These are phyloP conservation scores for Cardamine chenopodiifolia DNA, from an alignment of 345 rosid species.

Conservation along the genomic window DNA sequence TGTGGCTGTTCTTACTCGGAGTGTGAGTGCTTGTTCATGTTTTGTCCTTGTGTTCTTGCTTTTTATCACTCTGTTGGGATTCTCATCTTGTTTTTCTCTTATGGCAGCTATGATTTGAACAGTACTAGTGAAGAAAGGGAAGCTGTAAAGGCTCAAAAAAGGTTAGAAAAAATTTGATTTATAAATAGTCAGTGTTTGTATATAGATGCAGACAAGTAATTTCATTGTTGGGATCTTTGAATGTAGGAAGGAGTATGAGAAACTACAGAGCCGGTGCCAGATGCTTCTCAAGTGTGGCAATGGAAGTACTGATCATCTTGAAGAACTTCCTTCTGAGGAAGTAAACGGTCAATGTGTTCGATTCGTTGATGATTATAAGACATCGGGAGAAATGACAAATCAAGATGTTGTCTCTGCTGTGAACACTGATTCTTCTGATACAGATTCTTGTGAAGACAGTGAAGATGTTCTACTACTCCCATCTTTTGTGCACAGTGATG, in stretches of 20 bases:
- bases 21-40: conserved; percentile 64
- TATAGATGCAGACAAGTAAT: not conserved
- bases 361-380: conserved; percentile 50
- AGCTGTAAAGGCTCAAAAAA: conserved; percentile 55
- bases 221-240: conserved; percentile 24
- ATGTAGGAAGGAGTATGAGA: conserved; percentile 88
- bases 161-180: conserved; percentile 46
- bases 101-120: conserved; percentile 76
- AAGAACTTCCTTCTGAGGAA: conserved; percentile 67
- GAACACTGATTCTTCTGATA: conserved; percentile 81
- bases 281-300: conserved; percentile 51
- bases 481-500: conserved; percentile 54
- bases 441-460: conserved; percentile 77
- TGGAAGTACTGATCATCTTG: conserved; percentile 58
- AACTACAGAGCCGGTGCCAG: conserved; percentile 70
- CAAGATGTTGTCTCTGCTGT: conserved; percentile 58
- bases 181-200: not conserved
- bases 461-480: conserved; percentile 62
- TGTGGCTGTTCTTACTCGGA: conserved; percentile 98
- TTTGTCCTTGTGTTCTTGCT: not conserved
- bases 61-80: not conserved
- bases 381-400: conserved; percentile 48
- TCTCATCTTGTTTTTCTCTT: conserved; percentile 13
- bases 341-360: conserved; percentile 53
- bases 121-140: conserved; percentile 86